phyloP scores from a whole-genome alignment of 768 basidiomycete species.

The Hypholoma sublateritium region DNA sequence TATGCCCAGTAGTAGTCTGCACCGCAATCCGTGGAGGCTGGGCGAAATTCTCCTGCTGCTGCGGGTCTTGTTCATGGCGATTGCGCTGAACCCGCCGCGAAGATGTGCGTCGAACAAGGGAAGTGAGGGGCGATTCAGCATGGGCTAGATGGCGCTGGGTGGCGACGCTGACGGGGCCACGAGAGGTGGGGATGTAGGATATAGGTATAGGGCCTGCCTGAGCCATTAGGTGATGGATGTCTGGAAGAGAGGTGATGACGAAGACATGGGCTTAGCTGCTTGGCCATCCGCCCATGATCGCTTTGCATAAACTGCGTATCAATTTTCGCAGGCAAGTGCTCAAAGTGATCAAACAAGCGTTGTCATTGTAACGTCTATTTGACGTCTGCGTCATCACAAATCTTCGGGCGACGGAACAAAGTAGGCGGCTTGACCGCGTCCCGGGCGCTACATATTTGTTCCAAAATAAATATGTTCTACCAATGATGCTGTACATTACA shows the following conservation, averaged over 20 bases:
- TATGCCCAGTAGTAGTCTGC: neutral
- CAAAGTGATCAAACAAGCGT: neutral
- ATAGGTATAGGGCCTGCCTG: conserved; percentile 5
- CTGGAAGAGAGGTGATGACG: neutral
- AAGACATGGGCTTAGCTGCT: conserved; percentile 1
- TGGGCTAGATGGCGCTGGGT: conserved; percentile 9
- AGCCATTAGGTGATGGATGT: conserved; percentile 2
- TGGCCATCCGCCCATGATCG: neutral
- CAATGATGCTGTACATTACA: neutral
- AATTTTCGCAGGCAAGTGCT: neutral
- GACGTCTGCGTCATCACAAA: neutral
- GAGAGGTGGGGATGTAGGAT: conserved; percentile 8
- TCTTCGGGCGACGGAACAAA: neutral
- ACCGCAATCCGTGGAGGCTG: conserved; percentile 2
- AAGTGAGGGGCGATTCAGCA: conserved; percentile 53
- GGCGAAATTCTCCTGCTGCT: conserved; percentile 3
- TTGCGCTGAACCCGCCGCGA: conserved; percentile 30
- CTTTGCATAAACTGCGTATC: neutral
- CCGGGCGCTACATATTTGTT: neutral
- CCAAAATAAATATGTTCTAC: too few relatives aligned
- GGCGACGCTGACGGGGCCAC: neutral
- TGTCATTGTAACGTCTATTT: neutral
- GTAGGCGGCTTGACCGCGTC: neutral
- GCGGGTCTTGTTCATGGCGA: conserved; percentile 13
- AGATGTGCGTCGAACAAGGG: conserved; percentile 57